Conservation (phyloP, 805 yeast species). For the Pichia pseudocactophila region DNA sequence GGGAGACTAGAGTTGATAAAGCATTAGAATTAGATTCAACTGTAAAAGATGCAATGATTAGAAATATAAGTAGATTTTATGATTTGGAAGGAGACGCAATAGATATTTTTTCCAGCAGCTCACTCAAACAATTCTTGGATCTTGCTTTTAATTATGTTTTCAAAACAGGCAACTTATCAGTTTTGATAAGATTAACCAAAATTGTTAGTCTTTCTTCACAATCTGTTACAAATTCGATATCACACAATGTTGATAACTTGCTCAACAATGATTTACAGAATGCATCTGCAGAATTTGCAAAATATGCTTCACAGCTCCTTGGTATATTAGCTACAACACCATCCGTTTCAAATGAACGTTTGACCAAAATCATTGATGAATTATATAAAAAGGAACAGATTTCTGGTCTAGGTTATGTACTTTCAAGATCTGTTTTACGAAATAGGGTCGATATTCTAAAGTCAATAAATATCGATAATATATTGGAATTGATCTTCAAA, state of each 20-base stretch:
- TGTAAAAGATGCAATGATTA: constrained; percentile 31
- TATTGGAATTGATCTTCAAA: constrained; percentile 19
- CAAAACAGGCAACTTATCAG: constrained; percentile 3
- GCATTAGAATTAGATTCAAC: constrained; percentile 54
- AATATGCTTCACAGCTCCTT: constrained; percentile 18
- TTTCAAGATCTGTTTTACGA: constrained; percentile 37
- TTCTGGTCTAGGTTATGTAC: constrained; percentile 34
- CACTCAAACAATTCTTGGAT: constrained; percentile 21
- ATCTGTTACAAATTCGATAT: constrained; percentile 12
- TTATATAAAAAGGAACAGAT: constrained; percentile 11
- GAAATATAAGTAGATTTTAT: constrained; percentile 10
- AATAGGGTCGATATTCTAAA: constrained; percentile 19
- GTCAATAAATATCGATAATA: constrained; percentile 2
- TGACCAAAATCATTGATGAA: constrained; percentile 6
- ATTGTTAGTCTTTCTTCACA: constrained; percentile 21
- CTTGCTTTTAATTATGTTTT: constrained; percentile 26
- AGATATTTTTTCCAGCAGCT: constrained; percentile 4
- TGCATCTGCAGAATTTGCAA: constrained; percentile 19
- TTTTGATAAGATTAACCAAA: constrained; percentile 15
- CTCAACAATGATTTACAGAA: constrained; percentile 12
- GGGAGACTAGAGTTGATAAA: constrained; percentile 61
- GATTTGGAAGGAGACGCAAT: constrained; percentile 15
- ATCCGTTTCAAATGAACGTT: constrained; percentile 9
- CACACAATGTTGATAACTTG: constrained; percentile 11
- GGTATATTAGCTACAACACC: constrained; percentile 33